Evolutionary conservation across 768 basidiomycete genomes (phyloP), one percentile per base, ranked within the genome.

Genomic region (Phylloporus scabripes): DNA sequence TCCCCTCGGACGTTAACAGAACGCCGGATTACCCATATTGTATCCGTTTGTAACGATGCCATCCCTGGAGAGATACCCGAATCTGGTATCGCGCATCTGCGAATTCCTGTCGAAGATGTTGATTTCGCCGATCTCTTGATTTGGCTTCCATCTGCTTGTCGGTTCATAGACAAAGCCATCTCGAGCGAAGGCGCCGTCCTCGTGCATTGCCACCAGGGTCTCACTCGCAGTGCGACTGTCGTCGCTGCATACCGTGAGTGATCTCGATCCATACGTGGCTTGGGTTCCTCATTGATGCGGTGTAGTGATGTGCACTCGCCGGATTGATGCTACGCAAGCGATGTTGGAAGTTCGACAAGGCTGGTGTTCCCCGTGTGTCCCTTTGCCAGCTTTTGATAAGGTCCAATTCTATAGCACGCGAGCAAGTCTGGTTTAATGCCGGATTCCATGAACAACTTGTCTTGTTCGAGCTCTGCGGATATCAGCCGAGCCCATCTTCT

Each of bases 381-480:
- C 17, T 42, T 54, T 17, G 14, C 36, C 18, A 17, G 32, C 32
- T 29, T 48, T 49, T 54, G 23, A 53, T 14, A 31, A 7, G 28
- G 53, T 11, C 14, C 32, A 24, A 14, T 20, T 44, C 31, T 12
- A 34, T 56, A 87, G 85, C 79, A 42, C 82, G 85, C 42, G 81
- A 85, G 65, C 83, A 87, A 59, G 84, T 87, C 45, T 87, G 85
- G 85, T 77, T 80, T 52, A 85, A 80, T 53, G 77, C 83, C n/a
- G 86, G 85, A 38, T 87, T 88, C 65, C 80, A 84, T 49, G 83
- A 87, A 68, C 86, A 89, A 57, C 76, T 89, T 23, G 80, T 86
- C 29, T 70, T 89, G 41, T 88, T 85, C 48, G 83, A 83, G 59
- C 72, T 87, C 28, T 88, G 86, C 63, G 73, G 75, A 63, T 88